phyloP scores from a whole-genome alignment of 257 asterid genomes.

The Cruciata laevipes region DNA sequence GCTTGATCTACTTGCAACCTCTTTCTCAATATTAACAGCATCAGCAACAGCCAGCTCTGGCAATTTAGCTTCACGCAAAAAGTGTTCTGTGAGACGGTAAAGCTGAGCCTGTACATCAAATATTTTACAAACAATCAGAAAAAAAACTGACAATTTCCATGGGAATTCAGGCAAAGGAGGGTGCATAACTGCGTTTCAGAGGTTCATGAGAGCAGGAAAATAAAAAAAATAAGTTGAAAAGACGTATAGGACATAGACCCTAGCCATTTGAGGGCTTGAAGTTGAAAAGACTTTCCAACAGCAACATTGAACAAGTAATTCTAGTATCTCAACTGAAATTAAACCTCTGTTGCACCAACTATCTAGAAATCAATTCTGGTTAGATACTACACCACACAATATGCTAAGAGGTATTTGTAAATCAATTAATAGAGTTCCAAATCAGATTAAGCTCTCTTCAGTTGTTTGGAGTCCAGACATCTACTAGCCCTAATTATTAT shows the following conservation, averaged over 20 bases:
- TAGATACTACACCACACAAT: neutral
- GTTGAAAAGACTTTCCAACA: neutral
- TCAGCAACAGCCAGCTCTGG: slow-evolving; percentile 92
- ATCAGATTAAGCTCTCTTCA: neutral
- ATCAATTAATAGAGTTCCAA: neutral
- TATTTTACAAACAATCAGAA: neutral
- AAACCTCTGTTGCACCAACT: neutral
- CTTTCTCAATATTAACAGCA: slow-evolving; percentile 84
- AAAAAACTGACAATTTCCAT: neutral
- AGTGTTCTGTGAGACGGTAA: slow-evolving; percentile 82
- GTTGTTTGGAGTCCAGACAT: neutral
- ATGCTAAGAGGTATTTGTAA: neutral
- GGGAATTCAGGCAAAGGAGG: neutral
- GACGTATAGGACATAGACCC: neutral
- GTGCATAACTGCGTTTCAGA: neutral
- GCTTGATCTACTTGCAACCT: slow-evolving; percentile 77
- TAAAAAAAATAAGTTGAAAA: no score
- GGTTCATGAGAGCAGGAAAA: slow-evolving; percentile 2
- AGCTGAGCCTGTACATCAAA: slow-evolving; percentile 66
- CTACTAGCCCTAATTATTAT: neutral
- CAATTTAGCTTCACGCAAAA: slow-evolving; percentile 65
- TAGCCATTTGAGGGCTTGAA: neutral
- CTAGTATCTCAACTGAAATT: neutral
- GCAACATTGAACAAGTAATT: neutral
- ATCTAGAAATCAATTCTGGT: neutral